phyloP scores from a whole-genome alignment of 768 basidiomycete species.

The Lactarius evosmus region DNA sequence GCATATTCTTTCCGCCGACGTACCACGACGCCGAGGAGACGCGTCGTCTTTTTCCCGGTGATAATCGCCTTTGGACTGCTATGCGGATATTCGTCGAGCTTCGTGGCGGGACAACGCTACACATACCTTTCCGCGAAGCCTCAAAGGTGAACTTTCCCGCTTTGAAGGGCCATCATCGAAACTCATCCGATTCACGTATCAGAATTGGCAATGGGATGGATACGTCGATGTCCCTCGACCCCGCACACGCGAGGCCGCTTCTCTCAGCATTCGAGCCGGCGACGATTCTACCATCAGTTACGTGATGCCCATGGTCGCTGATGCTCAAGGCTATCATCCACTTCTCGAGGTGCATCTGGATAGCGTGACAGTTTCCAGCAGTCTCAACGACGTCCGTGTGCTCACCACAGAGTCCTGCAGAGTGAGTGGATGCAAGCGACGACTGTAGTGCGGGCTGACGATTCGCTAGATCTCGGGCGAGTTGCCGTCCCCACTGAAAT shows the following conservation, averaged over 20 bases:
- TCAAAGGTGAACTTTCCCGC: conserved; percentile 66
- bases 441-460: neutral
- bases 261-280: conserved; percentile 69
- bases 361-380: conserved; percentile 71
- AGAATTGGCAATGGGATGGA: conserved; percentile 96
- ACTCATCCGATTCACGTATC: neutral
- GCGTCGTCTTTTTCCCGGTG: conserved; percentile 62
- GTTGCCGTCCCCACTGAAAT: conserved; percentile 76
- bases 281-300: conserved; percentile 86
- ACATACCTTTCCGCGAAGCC: conserved; percentile 87
- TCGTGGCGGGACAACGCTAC: conserved; percentile 67
- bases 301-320: conserved; percentile 76
- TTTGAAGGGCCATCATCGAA: neutral
- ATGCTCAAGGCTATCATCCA: conserved; percentile 71
- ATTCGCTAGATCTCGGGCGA: conserved; percentile 56
- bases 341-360: conserved; percentile 80
- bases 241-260: conserved; percentile 61
- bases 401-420: conserved; percentile 74
- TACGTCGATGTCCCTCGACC: conserved; percentile 45
- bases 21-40: conserved; percentile 64
- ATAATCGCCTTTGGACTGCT: conserved; percentile 77
- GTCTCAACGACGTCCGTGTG: conserved; percentile 83
- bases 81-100: conserved; percentile 81
- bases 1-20: conserved; percentile 75
- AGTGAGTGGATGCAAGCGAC: conserved; percentile 42